These are phyloP conservation scores for Parastagonospora avenae DNA, from an alignment of 2,329 filamentous ascomycete species.

Conservation along the genomic window DNA sequence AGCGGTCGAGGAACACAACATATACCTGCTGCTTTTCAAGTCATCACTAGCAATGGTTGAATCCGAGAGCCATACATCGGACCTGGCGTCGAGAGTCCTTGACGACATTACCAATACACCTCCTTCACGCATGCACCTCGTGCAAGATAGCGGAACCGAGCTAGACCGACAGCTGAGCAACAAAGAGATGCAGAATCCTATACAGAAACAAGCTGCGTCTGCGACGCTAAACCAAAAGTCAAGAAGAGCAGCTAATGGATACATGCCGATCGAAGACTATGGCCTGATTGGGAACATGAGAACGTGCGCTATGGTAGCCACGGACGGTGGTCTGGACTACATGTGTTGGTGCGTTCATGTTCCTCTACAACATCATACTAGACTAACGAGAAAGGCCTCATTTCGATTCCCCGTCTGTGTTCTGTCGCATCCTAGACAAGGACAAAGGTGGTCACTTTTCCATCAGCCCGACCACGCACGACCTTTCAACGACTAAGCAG, in stretches of 20 bases:
- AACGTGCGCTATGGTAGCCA: conserved; percentile 58
- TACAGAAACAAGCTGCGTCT: conserved; percentile 10
- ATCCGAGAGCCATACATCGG: conserved; percentile 2
- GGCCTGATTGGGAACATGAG: conserved; percentile 82
- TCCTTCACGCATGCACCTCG: conserved; percentile 7
- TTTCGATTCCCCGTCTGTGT: conserved; percentile 77
- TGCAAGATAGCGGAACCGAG: conserved; percentile 14
- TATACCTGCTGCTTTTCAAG: too few relatives aligned
- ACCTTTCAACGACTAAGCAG: conserved; percentile 72
- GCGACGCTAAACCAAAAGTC: conserved; percentile 16
- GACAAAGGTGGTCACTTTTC: conserved; percentile 76
- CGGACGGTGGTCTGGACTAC: conserved; percentile 65
- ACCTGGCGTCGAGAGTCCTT: conserved; percentile 10
- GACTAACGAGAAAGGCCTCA: conserved; percentile 62
- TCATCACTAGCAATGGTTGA: too few relatives aligned
- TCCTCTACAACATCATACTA: background rate
- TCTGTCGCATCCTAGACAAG: conserved; percentile 75
- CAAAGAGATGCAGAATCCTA: conserved; percentile 18
- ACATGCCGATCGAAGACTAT: conserved; percentile 65
- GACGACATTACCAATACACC: conserved; percentile 16
- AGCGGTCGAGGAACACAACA: too few relatives aligned
- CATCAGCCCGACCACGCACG: conserved; percentile 57
- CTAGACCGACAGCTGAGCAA: conserved; percentile 10
- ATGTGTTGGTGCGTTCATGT: conserved; percentile 69
- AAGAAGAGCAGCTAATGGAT: conserved; percentile 30